Base-by-base conservation (phyloP, 495 filamentous ascomycete genomes). In the Daldinia concentrica region DNA sequence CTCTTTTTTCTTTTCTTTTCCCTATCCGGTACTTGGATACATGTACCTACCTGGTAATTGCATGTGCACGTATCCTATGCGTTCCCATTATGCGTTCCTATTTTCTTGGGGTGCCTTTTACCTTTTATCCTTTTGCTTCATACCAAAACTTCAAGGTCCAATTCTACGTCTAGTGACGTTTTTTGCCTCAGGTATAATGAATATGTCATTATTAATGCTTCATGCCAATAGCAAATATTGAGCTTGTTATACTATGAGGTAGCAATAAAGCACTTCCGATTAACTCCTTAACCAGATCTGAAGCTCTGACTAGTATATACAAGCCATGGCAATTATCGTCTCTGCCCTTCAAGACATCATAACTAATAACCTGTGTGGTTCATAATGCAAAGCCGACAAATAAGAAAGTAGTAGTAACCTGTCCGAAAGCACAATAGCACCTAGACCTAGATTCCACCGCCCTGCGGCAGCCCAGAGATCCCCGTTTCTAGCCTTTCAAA, bases 251-350 rank as follows among this genome's bases (percentile, higher is more conserved):
- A 57, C 11, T 17, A 26, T 29, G 34, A 41, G 32, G 45, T 41
- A 24, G 36, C 37, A n/a, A 22, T 55, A 60, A 64, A 56, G 9
- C 36, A 51, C 2, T 57, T 65, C 56, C 69, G 12, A 64, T 68
- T 61, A 22, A 68, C 60, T 68, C 64, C 69, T 48, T 50, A 51
- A 64, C 63, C 58, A 58, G 43, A 36, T 32, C 43, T 14, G 29
- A 57, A 45, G 52, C 54, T 22, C 66, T 15, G 19, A 43, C 43
- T 26, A 58, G 37, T 66, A 66, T 73, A 62, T 73, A 68, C 70
- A 73, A 58, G 56, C 56, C 60, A 65, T 50, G 14, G 48, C 64
- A 14, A 62, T 22, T 39, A 37, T 37, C 17, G 19, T 54, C 56
- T 64, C 48, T 58, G 27, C 29, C 37, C 11, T 24, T 36, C 45